phyloP scores from a whole-genome alignment of 2,329 filamentous ascomycete species.

The Coniosporium tulheliwenetii region DNA sequence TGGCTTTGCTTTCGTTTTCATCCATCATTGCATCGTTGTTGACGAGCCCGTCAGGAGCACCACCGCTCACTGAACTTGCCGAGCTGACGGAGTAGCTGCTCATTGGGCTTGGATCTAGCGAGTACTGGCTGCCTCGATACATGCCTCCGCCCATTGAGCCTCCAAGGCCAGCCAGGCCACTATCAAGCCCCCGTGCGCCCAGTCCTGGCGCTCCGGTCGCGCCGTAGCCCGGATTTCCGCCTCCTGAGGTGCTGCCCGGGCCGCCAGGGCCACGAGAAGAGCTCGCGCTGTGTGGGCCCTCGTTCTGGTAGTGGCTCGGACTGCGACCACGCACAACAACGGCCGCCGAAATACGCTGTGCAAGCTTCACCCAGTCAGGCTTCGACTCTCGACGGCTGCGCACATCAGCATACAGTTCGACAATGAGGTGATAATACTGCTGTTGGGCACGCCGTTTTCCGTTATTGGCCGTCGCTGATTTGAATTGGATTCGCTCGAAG shows the following conservation, averaged over 20 bases:
- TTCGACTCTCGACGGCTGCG: slow-evolving; percentile 25
- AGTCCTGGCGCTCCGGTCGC: slow-evolving; percentile 56
- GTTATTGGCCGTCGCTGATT: slow-evolving; percentile 86
- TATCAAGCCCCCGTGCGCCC: slow-evolving; percentile 35
- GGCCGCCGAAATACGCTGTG: slow-evolving; percentile 56
- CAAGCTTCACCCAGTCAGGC: slow-evolving; percentile 53
- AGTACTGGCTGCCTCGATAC: not conserved
- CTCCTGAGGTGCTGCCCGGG: slow-evolving; percentile 11
- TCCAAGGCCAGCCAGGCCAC: slow-evolving; percentile 9
- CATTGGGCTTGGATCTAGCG: slow-evolving; percentile 11
- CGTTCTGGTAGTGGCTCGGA: slow-evolving; percentile 46
- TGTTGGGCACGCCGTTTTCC: slow-evolving; percentile 80
- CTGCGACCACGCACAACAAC: slow-evolving; percentile 80
- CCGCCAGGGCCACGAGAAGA: slow-evolving; percentile 15
- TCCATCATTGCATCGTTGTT: slow-evolving; percentile 22
- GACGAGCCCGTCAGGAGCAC: slow-evolving; percentile 20
- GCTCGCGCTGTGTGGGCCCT: slow-evolving; percentile 24
- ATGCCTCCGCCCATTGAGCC: slow-evolving; percentile 10
- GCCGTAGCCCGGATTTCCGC: slow-evolving; percentile 34
- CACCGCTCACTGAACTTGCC: slow-evolving; percentile 23
- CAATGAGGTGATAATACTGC: slow-evolving; percentile 82
- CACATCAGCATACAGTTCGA: slow-evolving; percentile 65
- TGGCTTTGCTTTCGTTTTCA: slow-evolving; percentile 20
- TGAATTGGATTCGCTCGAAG: slow-evolving; percentile 89
- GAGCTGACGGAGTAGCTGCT: slow-evolving; percentile 28